Percentiles rank a stretch among this genome's conserved stretches.
phyloP scores from a whole-genome alignment of 1,139 yeast species.

The Saccharomyces pastorianus region DNA sequence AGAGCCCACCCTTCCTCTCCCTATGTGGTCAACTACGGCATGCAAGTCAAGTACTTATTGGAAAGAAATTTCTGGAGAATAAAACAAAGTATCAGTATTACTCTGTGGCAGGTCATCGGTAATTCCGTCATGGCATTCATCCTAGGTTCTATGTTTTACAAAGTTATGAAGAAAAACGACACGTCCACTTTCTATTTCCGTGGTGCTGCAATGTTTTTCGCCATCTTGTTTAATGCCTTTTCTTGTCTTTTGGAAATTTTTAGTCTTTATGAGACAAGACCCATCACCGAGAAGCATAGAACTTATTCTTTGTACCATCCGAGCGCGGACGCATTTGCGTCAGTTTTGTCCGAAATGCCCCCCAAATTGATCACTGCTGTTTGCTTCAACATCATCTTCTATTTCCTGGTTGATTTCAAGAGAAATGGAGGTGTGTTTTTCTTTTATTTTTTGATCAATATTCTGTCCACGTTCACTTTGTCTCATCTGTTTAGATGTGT shows the following conservation, averaged over 20 bases:
- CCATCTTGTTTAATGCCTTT: slow-evolving; percentile 70
- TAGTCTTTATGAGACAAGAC: slow-evolving; percentile 63
- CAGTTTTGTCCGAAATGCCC: slow-evolving; percentile 61
- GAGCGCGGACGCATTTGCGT: slow-evolving; percentile 67
- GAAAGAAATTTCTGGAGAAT: slow-evolving; percentile 57
- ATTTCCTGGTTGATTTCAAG: slow-evolving; percentile 61
- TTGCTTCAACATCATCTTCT: slow-evolving; percentile 52
- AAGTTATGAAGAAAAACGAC: slow-evolving; percentile 35
- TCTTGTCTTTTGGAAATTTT: slow-evolving; percentile 67
- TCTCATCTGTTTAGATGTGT: slow-evolving; percentile 64
- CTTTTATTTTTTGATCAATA: slow-evolving; percentile 49
- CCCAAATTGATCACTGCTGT: slow-evolving; percentile 48
- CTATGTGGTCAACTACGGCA: slow-evolving; percentile 53
- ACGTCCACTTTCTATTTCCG: slow-evolving; percentile 57
- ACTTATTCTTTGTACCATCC: slow-evolving; percentile 70
- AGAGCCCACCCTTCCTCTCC: slow-evolving; percentile 48
- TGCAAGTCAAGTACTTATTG: slow-evolving; percentile 58
- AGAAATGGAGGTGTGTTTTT: slow-evolving; percentile 64
- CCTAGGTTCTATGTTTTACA: slow-evolving; percentile 68
- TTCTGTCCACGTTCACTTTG: slow-evolving; percentile 53
- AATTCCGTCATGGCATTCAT: slow-evolving; percentile 66
- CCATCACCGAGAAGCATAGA: slow-evolving; percentile 73
- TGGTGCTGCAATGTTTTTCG: slow-evolving; percentile 68
- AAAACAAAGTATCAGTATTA: slow-evolving; percentile 58
- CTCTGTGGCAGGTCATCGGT: slow-evolving; percentile 51